Conservation (phyloP, 495 filamentous ascomycete species). For the Penicillium pulvis region DNA sequence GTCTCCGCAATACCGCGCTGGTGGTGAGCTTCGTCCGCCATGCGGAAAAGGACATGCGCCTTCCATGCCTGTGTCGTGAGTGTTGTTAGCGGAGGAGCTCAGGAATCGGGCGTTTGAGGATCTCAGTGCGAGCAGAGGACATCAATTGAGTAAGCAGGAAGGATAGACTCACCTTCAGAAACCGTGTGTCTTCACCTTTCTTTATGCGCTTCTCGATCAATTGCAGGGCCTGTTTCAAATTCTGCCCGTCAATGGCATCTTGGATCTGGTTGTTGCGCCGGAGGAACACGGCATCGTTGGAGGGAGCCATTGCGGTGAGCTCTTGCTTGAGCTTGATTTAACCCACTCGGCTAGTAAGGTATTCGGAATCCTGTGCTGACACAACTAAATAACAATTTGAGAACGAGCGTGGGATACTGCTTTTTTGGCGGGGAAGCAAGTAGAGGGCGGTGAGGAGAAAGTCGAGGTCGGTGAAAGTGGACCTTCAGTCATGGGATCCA, state of each 20-base stretch:
- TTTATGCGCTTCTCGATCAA: slow-evolving; percentile 62
- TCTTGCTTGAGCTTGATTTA: not conserved
- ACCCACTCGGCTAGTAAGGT: not conserved
- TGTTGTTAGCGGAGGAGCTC: slow-evolving; percentile 1
- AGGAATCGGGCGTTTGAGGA: not conserved
- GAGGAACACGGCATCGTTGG: slow-evolving; percentile 48
- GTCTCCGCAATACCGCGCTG: slow-evolving; percentile 51
- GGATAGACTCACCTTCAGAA: slow-evolving; percentile 35
- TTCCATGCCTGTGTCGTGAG: slow-evolving; percentile 48
- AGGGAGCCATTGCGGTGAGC: slow-evolving; percentile 31
- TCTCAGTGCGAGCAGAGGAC: not conserved
- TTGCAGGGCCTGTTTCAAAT: slow-evolving; percentile 61
- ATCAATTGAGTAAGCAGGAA: not conserved
- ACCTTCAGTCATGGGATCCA: not conserved
- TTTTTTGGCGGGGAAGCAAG: slow-evolving; percentile 15
- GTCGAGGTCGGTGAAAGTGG: no score
- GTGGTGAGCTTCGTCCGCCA: slow-evolving; percentile 46
- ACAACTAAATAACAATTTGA: slow-evolving; percentile 27
- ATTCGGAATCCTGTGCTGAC: slow-evolving; percentile 31
- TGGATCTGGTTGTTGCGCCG: slow-evolving; percentile 60
- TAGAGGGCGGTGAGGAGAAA: slow-evolving; percentile 28
- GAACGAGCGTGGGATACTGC: slow-evolving; percentile 19
- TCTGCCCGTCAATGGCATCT: slow-evolving; percentile 58
- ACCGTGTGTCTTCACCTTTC: slow-evolving; percentile 56
- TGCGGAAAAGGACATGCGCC: slow-evolving; percentile 50